These are phyloP conservation scores for Fusarium nodosum DNA, from an alignment of 2,329 filamentous ascomycete genomes.

Conservation along the genomic window DNA sequence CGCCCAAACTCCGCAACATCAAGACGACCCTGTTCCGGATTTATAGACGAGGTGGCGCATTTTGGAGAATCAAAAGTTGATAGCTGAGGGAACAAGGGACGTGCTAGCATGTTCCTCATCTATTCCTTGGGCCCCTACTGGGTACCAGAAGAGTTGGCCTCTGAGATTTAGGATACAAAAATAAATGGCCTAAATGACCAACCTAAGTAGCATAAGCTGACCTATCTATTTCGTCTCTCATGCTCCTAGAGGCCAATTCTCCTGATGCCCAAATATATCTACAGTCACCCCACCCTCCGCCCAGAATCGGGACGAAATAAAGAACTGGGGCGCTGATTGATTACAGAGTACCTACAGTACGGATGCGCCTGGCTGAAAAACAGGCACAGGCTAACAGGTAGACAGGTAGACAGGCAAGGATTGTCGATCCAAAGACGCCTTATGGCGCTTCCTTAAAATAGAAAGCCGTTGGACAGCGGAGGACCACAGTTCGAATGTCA, in stretches of 20 bases:
- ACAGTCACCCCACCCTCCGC: not conserved
- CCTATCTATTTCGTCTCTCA: no score
- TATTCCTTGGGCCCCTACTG: no score
- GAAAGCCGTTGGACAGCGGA: conserved; percentile 16
- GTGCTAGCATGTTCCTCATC: not conserved
- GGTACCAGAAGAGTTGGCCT: no score
- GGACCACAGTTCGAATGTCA: not conserved
- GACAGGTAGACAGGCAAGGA: no score
- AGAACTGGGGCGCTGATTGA: not conserved
- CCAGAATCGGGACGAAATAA: not conserved
- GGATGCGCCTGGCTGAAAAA: not conserved
- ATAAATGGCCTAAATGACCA: no score
- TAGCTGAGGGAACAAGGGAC: not conserved
- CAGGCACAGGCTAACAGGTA: not conserved
- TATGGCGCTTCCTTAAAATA: conserved; percentile 27
- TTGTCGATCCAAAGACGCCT: conserved; percentile 8
- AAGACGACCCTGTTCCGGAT: not conserved
- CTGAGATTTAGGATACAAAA: no score
- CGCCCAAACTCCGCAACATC: not conserved
- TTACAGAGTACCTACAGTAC: no score
- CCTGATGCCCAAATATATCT: no score
- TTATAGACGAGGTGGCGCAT: not conserved
- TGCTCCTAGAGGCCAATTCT: no score
- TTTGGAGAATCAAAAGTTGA: not conserved
- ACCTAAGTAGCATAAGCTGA: no score